Percentiles rank a stretch among this genome's conserved stretches.
Conservation (phyloP, 768 basidiomycete species). For the Boletus rubescentipes region DNA sequence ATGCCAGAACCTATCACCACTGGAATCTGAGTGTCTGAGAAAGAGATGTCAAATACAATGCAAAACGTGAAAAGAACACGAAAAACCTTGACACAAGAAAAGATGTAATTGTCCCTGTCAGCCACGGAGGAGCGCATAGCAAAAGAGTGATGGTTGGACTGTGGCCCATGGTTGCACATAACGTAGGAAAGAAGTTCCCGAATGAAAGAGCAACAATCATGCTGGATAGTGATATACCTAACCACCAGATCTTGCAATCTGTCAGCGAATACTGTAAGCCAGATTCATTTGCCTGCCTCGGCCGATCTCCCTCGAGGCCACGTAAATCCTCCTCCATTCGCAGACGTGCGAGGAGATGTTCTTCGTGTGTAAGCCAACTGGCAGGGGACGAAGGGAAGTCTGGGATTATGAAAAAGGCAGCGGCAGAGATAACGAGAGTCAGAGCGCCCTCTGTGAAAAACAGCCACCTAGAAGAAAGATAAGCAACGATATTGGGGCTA, state of each 20-base stretch:
- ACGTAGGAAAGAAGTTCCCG: conserved; percentile 77
- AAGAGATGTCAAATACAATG: conserved; percentile 1
- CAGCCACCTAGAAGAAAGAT: conserved; percentile 50
- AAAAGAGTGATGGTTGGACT: conserved; percentile 59
- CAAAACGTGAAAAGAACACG: neutral
- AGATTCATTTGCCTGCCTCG: conserved; percentile 34
- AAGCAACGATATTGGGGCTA: neutral
- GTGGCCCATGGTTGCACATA: conserved; percentile 70
- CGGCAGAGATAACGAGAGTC: conserved; percentile 49
- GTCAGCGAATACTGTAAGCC: conserved; percentile 57
- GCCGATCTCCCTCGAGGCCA: conserved; percentile 47
- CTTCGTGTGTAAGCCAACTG: conserved; percentile 58
- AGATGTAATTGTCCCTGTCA: conserved; percentile 56
- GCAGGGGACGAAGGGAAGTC: conserved; percentile 65
- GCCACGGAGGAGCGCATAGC: conserved; percentile 77
- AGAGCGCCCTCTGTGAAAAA: conserved; percentile 65
- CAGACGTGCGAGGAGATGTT: conserved; percentile 51
- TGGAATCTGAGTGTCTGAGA: conserved; percentile 66
- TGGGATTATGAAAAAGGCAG: conserved; percentile 63
- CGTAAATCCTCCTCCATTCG: conserved; percentile 64
- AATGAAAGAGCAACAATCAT: conserved; percentile 61
- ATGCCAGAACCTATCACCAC: conserved; percentile 72
- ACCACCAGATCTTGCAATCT: conserved; percentile 84
- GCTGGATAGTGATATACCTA: conserved; percentile 60
- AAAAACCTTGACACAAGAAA: conserved; percentile 51